These are phyloP conservation scores for Xylariales sp. DNA, from an alignment of 2,329 filamentous ascomycete genomes.

Conservation along the genomic window DNA sequence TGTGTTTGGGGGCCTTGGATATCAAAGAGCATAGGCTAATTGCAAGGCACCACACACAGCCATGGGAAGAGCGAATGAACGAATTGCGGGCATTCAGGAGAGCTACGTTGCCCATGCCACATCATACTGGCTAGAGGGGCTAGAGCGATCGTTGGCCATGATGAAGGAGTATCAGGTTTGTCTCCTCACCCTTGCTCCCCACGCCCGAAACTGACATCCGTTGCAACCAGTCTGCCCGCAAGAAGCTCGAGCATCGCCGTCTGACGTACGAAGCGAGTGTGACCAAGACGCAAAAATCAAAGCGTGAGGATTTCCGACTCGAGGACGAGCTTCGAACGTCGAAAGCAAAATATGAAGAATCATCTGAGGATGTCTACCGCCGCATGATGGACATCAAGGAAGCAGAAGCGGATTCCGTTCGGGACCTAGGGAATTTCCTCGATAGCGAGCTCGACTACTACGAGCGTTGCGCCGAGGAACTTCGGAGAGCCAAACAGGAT, in stretches of 20 bases:
- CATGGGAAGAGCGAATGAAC: conserved; percentile 88
- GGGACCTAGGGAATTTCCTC: conserved; percentile 82
- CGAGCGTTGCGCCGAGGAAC: conserved; percentile 87
- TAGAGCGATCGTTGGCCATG: conserved; percentile 88
- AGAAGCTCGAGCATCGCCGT: conserved; percentile 91
- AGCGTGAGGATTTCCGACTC: conserved; percentile 91
- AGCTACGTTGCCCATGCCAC: conserved; percentile 82
- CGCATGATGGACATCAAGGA: conserved; percentile 98
- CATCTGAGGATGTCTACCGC: conserved; percentile 88
- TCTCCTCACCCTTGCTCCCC: conserved; percentile 12
- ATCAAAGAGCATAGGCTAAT: conserved; percentile 28
- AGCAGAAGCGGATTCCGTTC: conserved; percentile 83
- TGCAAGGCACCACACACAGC: conserved; percentile 54
- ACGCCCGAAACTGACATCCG: conserved; percentile 32
- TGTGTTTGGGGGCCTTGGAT: background rate
- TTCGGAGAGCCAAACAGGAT: conserved; percentile 66
- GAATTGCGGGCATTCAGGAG: conserved; percentile 86
- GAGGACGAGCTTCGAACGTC: conserved; percentile 92
- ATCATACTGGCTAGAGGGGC: conserved; percentile 87
- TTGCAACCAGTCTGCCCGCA: conserved; percentile 72
- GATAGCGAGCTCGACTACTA: conserved; percentile 92
- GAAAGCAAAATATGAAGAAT: conserved; percentile 96
- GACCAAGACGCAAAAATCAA: conserved; percentile 90
- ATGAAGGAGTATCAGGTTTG: conserved; percentile 97
- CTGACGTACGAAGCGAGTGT: conserved; percentile 92